Base-by-base conservation (phyloP, 2,329 filamentous ascomycete genomes). In the Bipolaris oryzae region DNA sequence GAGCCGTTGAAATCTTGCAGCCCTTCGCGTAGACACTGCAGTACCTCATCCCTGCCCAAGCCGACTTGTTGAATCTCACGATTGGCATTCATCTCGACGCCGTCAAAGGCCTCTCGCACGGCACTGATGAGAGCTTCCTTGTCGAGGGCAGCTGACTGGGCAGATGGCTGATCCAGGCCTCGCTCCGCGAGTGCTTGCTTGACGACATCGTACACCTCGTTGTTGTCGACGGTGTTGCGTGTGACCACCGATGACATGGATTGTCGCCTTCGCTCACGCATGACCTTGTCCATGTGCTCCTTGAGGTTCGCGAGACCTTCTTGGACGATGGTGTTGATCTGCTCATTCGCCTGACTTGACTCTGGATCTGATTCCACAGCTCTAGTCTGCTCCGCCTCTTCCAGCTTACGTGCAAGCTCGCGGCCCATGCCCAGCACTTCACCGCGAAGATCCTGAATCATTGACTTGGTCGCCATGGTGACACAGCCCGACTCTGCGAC, bases 361-460 rank as follows among this genome's bases (percentile, higher is more conserved):
- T 69, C 75, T 56, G 66, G 70, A 43, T 63, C 70, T 49, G 57
- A 73, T 62, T 65, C 72, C 3, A 82, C 81, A 11, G 70, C 70
- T 35, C 70, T 74, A 1, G 81, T 78, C 53, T 84, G 83, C 62
- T 76, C 77, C 9, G 87, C 83, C 60, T 92, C 87, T 60, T 95
- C 91, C n/a, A 98, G 83, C 64, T 92, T 89, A 54, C 91, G 89
- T 38, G 90, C 92, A 45, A 98, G 86, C 64, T 97, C 92, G 54
- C 94, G 85, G 3, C 94, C 94, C 93, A 97, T 97, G 3, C 92
- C 93, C 4, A 97, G 82, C 7, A 98, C 92, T 73, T 98, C 94
- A 2, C 92, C 93, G 20, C 94, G 88, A 34, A 98, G 83, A 70
- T 97, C 93, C 21, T 92, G 88, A 7, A 97, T 90, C 7, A 96